Evolutionary conservation across 1,139 yeast species (phyloP).

Genomic region (Scheffersomyces lignicola): DNA sequence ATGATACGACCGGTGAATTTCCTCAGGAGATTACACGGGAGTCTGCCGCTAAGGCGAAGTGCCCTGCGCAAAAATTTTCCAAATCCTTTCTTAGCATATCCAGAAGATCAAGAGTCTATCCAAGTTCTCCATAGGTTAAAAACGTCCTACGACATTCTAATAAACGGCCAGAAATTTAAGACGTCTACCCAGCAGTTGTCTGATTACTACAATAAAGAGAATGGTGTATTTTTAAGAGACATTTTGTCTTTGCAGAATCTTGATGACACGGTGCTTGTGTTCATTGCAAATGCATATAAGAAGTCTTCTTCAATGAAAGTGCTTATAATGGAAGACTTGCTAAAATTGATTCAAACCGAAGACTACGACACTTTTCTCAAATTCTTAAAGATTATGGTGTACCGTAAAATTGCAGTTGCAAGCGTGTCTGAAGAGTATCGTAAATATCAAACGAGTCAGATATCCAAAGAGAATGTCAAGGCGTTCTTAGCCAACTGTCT

Average conservation of each 20-base stretch:
- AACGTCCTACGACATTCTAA: not conserved
- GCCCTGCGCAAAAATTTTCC: not conserved
- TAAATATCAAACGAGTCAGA: too few species aligned
- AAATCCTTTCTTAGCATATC: not conserved
- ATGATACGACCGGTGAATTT: constrained; percentile 1
- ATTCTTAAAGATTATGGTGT: too few species aligned
- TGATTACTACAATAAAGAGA: not conserved
- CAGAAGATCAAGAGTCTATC: not conserved
- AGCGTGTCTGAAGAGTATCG: too few species aligned
- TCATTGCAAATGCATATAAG: constrained; percentile 15
- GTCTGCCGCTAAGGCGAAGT: not conserved
- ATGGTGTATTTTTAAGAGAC: constrained; percentile 19
- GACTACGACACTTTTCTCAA: too few species aligned
- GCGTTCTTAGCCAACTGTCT: not conserved
- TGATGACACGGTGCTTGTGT: constrained; percentile 18
- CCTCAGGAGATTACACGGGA: not conserved
- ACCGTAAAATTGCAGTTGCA: too few species aligned
- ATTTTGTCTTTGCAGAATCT: constrained; percentile 19
- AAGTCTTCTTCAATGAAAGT: constrained; percentile 21
- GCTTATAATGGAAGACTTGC: constrained; percentile 18
- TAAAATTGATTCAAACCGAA: not conserved
- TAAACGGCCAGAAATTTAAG: not conserved
- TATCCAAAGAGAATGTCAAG: not conserved
- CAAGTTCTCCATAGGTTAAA: not conserved
- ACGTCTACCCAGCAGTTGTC: not conserved